Evolutionary conservation across 176 grass and related monocot species (phyloP), one percentile per base, ranked within the genome.

Genomic region (Zoysia pacifica): DNA sequence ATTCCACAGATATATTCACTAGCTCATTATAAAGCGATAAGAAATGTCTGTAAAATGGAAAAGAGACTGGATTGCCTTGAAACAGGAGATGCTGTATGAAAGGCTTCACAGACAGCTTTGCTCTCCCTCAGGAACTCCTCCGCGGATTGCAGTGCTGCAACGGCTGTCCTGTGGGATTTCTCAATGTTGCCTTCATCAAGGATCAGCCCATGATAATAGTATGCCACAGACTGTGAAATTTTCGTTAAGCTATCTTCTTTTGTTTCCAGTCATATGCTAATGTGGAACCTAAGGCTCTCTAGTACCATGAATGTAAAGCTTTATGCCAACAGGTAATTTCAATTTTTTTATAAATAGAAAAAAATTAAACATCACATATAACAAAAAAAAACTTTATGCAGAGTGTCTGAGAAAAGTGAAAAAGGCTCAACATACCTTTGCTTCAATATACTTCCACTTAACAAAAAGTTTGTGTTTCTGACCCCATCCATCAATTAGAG

Each of bases 201-300:
- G 85, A 98, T 98, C 12, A 94, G 40, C 59, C 95, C 95, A 65
- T 98, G 95, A 61, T 92, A 98, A 74, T 98, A 98, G 62, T 98
- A 94, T 9, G 92, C 95, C 36, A 90, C 95, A 75, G 95, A 92
- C 95, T 98, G 87, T 43, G 16, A 28, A 58, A 72, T 70, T 69
- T 48, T 3, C 48, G 11, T 61, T 41, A 45, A 51, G 49, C 7
- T 53, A 42, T 53, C 6, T 16, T 61, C 18, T 37, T 50, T 60
- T 62, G 61, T 19, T 59, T 59, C 55, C 18, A 19, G 20, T 19
- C 28, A 28, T 59, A 59, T 20, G 55, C 55, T 59, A 59, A 59
- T 59, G 6, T 19, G 7, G 55, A 59, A 59, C 6, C 18, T 59
- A 20, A 59, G 55, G 55, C 55, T 59, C 55, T n/a, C 52, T 54